Percentiles rank a stretch among this genome's conserved stretches.
Conservation (phyloP, 2,329 filamentous ascomycete genomes). For the Aspergillus fumigatus region DNA sequence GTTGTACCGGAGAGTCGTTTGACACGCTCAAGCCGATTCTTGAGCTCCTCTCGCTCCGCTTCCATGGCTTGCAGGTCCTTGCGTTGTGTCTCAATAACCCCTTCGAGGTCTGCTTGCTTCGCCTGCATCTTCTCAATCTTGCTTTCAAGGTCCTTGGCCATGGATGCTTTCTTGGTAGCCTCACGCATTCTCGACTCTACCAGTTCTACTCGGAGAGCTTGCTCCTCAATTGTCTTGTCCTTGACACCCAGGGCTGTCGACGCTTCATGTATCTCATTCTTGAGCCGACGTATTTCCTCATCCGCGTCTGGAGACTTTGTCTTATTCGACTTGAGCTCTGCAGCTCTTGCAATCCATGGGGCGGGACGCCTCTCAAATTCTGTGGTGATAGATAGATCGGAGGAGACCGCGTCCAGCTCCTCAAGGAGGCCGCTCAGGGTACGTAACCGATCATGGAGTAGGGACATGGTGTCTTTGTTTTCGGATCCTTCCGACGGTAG, state of each 20-base stretch:
- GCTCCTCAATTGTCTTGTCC: constrained; percentile 78
- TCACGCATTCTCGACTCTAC: constrained; percentile 84
- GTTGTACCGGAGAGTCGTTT: constrained; percentile 39
- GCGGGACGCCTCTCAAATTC: constrained; percentile 72
- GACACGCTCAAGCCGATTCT: constrained; percentile 39
- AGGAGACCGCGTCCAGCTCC: constrained; percentile 66
- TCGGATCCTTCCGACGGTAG: constrained; percentile 26
- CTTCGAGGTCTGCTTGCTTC: constrained; percentile 30
- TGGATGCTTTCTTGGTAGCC: constrained; percentile 67
- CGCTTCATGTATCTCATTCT: constrained; percentile 73
- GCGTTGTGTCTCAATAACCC: constrained; percentile 31
- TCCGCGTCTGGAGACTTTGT: constrained; percentile 76
- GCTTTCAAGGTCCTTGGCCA: constrained; percentile 41
- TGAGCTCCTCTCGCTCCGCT: constrained; percentile 39
- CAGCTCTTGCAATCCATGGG: constrained; percentile 79
- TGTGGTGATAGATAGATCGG: constrained; percentile 66
- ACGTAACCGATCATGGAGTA: constrained; percentile 64
- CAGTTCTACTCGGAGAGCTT: constrained; percentile 88
- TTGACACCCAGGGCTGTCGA: constrained; percentile 66
- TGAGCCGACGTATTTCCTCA: constrained; percentile 74
- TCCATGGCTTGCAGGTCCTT: constrained; percentile 35
- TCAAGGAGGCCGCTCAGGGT: constrained; percentile 59
- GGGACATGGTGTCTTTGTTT: constrained; percentile 59
- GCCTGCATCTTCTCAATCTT: constrained; percentile 38
- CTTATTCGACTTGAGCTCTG: constrained; percentile 78